phyloP scores from a whole-genome alignment of 2,329 filamentous ascomycete genomes.

The Trichoderma cornu-damae region DNA sequence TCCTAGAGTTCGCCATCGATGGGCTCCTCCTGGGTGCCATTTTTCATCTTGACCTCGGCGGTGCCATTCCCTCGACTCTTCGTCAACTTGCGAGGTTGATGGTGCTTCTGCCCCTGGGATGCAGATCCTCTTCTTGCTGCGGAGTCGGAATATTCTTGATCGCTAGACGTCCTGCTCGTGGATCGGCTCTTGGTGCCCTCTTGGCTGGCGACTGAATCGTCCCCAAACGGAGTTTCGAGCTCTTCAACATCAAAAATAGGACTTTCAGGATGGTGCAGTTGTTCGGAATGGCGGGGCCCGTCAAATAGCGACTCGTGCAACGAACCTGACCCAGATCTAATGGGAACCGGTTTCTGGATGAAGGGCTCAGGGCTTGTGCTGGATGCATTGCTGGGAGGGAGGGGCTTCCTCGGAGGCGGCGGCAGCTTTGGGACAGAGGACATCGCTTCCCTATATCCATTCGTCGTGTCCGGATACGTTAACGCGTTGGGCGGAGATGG shows the following conservation, averaged over 20 bases:
- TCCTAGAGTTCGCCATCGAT: neutral
- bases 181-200: slow-evolving; percentile 19
- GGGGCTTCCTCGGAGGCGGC: slow-evolving; percentile 16
- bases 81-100: slow-evolving; percentile 39
- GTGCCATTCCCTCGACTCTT: slow-evolving; percentile 39
- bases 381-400: slow-evolving; percentile 13
- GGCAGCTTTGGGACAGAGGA: slow-evolving; percentile 13
- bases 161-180: slow-evolving; percentile 32
- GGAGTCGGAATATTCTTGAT: slow-evolving; percentile 30
- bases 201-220: slow-evolving; percentile 15
- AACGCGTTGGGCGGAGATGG: slow-evolving; percentile 10
- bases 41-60: slow-evolving; percentile 26
- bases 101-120: slow-evolving; percentile 31
- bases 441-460: slow-evolving; percentile 9
- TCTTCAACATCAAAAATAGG: slow-evolving; percentile 26
- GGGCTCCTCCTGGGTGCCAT: slow-evolving; percentile 14
- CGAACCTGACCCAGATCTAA: slow-evolving; percentile 25
- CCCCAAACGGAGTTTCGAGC: slow-evolving; percentile 17
- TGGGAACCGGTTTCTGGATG: slow-evolving; percentile 6
- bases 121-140: slow-evolving; percentile 25
- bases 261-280: slow-evolving; percentile 24
- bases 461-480: slow-evolving; percentile 3
- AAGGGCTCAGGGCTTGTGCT: slow-evolving; percentile 12
- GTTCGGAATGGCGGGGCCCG: slow-evolving; percentile 28
- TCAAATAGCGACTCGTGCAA: slow-evolving; percentile 34